phyloP scores from a whole-genome alignment of 352 stramenopile genomes.

The Aphanomyces stellatus region DNA sequence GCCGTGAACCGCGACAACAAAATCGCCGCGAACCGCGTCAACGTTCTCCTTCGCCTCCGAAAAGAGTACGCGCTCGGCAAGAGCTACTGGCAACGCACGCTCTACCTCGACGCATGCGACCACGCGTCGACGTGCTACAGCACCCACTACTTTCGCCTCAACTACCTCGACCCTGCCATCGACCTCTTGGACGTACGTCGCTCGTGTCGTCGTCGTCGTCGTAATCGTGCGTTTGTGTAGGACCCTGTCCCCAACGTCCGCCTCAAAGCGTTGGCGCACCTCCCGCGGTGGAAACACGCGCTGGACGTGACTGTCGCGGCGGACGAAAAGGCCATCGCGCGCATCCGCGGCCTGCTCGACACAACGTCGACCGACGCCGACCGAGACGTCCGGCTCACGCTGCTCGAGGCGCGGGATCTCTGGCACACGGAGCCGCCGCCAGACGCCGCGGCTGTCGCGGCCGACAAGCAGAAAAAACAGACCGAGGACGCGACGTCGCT shows the following conservation, averaged over 20 bases:
- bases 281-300: slow-evolving; percentile 49
- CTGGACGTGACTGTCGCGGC: slow-evolving; percentile 35
- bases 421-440: background rate
- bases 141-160: slow-evolving; percentile 58
- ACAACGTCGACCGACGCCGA: slow-evolving; percentile 52
- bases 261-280: slow-evolving; percentile 52
- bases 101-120: slow-evolving; percentile 63
- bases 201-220: background rate
- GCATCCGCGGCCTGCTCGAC: slow-evolving; percentile 60
- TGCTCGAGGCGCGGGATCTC: slow-evolving; percentile 34
- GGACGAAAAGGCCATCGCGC: slow-evolving; percentile 65
- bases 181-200: slow-evolving; percentile 43
- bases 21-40: slow-evolving; percentile 54
- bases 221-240: background rate
- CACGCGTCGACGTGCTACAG: slow-evolving; percentile 58
- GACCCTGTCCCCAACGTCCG: slow-evolving; percentile 66
- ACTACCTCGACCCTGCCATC: slow-evolving; percentile 67
- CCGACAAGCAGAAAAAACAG: slow-evolving; percentile 45
- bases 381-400: slow-evolving; percentile 46
- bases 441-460: slow-evolving; percentile 27
- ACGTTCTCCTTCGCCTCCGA: slow-evolving; percentile 52
- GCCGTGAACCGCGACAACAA: slow-evolving; percentile 63
- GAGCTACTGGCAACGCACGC: slow-evolving; percentile 65
- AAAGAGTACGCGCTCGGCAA: slow-evolving; percentile 62
- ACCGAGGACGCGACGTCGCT: slow-evolving; percentile 55